Percentiles rank a stretch among this genome's conserved stretches.
These are phyloP conservation scores for Mollisia scopiformis DNA, from an alignment of 2,329 filamentous ascomycete species.

Conservation along the genomic window DNA sequence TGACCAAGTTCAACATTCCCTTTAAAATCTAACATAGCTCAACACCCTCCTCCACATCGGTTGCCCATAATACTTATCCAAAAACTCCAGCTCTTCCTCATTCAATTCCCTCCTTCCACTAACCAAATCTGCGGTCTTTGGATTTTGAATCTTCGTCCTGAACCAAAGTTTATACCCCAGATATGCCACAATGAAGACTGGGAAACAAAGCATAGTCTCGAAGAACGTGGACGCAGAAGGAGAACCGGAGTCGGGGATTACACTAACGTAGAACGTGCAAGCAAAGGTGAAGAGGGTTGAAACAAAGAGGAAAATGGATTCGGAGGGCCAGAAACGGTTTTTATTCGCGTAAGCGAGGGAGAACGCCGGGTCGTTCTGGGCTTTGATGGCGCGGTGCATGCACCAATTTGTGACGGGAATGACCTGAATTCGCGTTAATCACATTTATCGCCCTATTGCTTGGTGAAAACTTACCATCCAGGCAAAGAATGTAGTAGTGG, in stretches of 20 bases:
- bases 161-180: background rate
- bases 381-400: background rate
- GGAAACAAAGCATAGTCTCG: background rate
- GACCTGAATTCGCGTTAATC: background rate
- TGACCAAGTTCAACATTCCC: no score
- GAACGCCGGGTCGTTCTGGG: background rate
- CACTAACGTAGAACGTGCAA: slow-evolving; percentile 1
- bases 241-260: background rate
- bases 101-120: background rate
- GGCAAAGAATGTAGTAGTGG: background rate
- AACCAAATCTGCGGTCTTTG: background rate
- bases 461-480: background rate
- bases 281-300: slow-evolving; percentile 6
- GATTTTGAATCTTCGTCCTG: background rate
- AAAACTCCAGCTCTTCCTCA: background rate
- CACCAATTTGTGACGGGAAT: background rate
- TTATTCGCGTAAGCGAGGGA: background rate
- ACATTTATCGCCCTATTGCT: no score
- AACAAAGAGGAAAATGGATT: slow-evolving; percentile 1
- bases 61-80: background rate
- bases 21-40: background rate
- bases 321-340: background rate
- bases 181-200: background rate
- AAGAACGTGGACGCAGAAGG: background rate
- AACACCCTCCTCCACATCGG: background rate